Evolutionary conservation across 208 protist genomes (phyloP).

Genomic region (Trypanosoma lewisi): DNA sequence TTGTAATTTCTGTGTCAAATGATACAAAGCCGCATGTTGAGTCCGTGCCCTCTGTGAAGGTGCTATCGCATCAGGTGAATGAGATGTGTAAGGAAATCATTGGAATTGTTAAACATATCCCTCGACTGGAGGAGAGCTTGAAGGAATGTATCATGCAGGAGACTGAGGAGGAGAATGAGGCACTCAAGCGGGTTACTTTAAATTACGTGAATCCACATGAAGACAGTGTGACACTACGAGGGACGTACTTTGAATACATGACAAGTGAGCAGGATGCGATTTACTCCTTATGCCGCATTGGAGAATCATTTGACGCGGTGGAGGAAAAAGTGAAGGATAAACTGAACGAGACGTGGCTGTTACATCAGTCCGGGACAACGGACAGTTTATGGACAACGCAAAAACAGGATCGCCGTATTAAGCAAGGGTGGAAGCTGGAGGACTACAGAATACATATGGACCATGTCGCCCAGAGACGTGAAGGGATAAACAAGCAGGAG

Average conservation of each 20-base stretch:
- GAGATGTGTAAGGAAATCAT: constrained; percentile 92
- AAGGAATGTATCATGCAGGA: constrained; percentile 46
- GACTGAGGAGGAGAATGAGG: constrained; percentile 47
- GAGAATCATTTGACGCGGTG: constrained; percentile 89
- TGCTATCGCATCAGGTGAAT: constrained; percentile 90
- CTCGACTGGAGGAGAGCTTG: constrained; percentile 86
- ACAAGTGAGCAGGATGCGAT: constrained; percentile 93
- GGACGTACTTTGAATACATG: constrained; percentile 95
- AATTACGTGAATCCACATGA: constrained; percentile 56
- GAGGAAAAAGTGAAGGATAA: constrained; percentile 92
- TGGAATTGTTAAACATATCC: constrained; percentile 82
- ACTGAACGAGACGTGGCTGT: constrained; percentile 94
- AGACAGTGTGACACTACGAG: constrained; percentile 53
- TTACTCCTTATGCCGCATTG: constrained; percentile 87
- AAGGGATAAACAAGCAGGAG: constrained; percentile 96
- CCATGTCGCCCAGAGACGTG: constrained; percentile 91
- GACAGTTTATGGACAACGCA: constrained; percentile 93
- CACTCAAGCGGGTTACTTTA: constrained; percentile 47
- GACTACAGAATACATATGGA: constrained; percentile 95
- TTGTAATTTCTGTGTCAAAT: constrained; percentile 89
- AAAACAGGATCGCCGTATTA: constrained; percentile 91
- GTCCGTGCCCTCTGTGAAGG: constrained; percentile 86
- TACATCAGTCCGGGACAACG: constrained; percentile 95
- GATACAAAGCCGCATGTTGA: constrained; percentile 85
- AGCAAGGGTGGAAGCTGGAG: constrained; percentile 92